Percentiles rank a stretch among this genome's conserved stretches.
Evolutionary conservation across 2,329 filamentous ascomycete species (phyloP).

Genomic region (Penicillium sp.): DNA sequence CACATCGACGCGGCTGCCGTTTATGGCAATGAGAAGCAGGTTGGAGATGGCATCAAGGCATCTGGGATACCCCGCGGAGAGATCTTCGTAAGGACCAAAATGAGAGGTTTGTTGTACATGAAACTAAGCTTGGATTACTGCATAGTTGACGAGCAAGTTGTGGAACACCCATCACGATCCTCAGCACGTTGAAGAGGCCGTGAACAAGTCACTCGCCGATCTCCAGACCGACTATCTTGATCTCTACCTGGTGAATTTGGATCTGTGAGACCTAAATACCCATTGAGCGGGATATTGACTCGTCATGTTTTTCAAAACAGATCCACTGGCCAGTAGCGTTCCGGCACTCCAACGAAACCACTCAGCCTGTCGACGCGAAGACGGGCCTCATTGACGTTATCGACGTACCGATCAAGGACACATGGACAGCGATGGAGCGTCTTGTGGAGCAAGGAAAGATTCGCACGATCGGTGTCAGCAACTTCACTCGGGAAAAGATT

Average conservation of each 20-base stretch:
- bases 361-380: constrained; percentile 16
- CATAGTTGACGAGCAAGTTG: constrained; percentile 53
- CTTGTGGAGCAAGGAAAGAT: constrained; percentile 54
- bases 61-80: constrained; percentile 29
- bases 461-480: constrained; percentile 67
- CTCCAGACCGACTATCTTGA: constrained; percentile 53
- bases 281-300: neutral
- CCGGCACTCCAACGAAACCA: constrained; percentile 17
- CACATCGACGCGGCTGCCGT: constrained; percentile 45
- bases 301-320: neutral
- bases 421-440: constrained; percentile 62
- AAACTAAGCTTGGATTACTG: neutral
- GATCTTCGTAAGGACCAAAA: constrained; percentile 26
- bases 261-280: neutral
- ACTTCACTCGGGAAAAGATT: constrained; percentile 53
- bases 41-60: constrained; percentile 30
- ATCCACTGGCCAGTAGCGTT: constrained; percentile 41
- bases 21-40: constrained; percentile 31
- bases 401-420: constrained; percentile 28
- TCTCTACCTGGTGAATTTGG: constrained; percentile 31
- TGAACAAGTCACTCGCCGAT: constrained; percentile 48
- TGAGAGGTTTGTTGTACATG: constrained; percentile 9
- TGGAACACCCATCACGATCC: constrained; percentile 55
- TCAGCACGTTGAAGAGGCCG: constrained; percentile 47
- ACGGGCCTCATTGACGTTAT: constrained; percentile 20